Evolutionary conservation across 2,329 filamentous ascomycete species (phyloP), one percentile per base, ranked within the genome.

Genomic region (Talaromyces albobiverticillius): DNA sequence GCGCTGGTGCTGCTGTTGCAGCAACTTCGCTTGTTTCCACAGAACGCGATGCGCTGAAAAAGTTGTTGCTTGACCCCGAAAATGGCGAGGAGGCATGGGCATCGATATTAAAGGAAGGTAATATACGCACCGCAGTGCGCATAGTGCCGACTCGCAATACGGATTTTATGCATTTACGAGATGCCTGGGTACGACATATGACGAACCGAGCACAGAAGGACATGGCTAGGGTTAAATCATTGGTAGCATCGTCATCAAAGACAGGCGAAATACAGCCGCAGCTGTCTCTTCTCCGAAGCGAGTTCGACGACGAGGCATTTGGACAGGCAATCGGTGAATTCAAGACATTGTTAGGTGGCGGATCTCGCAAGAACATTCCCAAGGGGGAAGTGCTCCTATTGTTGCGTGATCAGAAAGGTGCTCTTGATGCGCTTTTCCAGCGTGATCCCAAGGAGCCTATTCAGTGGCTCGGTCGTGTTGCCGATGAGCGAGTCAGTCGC

Each of bases 131-230:
- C 23, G 82, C 86, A 0, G 85, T 95, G 74, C 83, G 93, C 43
- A 87, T 99, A 59, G 85, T 93, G 2, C 94, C 94, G 0, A 91
- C 90, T n/a, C 82, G 90, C 34, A 91, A 95, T 71, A 99, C 94
- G 16, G 92, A 97, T 71, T 97, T 96, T 72, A 84, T 87, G 60
- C 94, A 99, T 70, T 73, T 99, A 58, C 84, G 93, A 38, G 94
- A 99, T 67, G 94, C 89, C 1, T 95, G 92, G 76, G 89, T 96
- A 56, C 83, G 91, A 5, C 88, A 89, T 20, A 87, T 99, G 59
- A 88, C 89, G 51, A 86, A 83, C 8, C 84, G 88, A 31, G 86
- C 87, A 2, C 79, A 85, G 59, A 77, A 79, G 20, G 77, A 77
- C 1, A 77, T 81, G 36, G 76, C 81, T 38, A 73, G 75, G 50